Evolutionary conservation across 768 basidiomycete species (phyloP).

Genomic region (Lactarius vividus): DNA sequence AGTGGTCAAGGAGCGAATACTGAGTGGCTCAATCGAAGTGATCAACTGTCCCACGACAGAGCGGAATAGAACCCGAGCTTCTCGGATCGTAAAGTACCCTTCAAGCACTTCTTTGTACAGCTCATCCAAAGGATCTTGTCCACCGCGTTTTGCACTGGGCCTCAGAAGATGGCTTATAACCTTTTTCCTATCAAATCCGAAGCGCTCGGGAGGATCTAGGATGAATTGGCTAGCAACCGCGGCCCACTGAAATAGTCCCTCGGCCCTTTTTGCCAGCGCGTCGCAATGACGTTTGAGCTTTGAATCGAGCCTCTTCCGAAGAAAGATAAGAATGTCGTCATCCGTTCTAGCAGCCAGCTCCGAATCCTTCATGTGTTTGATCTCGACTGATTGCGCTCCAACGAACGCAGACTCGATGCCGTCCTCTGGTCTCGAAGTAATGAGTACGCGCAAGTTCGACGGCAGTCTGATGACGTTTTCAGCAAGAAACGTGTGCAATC

Average conservation of each 20-base stretch:
- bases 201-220: neutral
- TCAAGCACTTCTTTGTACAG: neutral
- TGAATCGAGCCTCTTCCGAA: neutral
- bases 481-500: slow-evolving; percentile 4
- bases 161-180: neutral
- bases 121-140: neutral
- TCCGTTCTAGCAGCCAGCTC: neutral
- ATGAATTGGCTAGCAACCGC: neutral
- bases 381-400: neutral
- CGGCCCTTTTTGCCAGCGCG: neutral
- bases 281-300: neutral
- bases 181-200: too few relatives aligned
- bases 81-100: neutral
- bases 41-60: too few relatives aligned
- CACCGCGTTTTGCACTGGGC: neutral
- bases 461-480: neutral
- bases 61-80: too few relatives aligned
- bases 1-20: too few relatives aligned
- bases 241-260: neutral
- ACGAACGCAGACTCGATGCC: neutral
- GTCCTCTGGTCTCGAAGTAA: neutral
- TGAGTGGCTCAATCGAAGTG: too few relatives aligned
- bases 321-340: neutral
- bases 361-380: neutral
- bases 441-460: neutral